Conservation (phyloP, 768 basidiomycete genomes). For the Hypholoma fasciculare region DNA sequence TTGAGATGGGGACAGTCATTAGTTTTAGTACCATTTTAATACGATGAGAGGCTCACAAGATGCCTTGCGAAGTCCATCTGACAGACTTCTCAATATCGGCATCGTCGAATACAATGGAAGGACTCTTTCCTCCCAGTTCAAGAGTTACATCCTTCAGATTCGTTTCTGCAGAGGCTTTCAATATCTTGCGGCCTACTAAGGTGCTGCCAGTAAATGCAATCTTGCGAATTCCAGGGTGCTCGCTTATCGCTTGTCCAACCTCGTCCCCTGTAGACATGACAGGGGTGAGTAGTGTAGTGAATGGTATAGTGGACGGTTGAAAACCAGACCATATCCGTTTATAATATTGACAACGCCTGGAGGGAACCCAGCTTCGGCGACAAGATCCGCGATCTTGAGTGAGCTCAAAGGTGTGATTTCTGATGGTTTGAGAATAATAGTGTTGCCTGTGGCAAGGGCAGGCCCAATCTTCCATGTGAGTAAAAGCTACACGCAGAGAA, state of each 20-base stretch:
- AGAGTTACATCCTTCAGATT: constrained; percentile 87
- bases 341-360: constrained; percentile 79
- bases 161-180: constrained; percentile 76
- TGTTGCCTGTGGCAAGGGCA: constrained; percentile 81
- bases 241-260: constrained; percentile 67
- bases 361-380: constrained; percentile 76
- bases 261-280: constrained; percentile 35
- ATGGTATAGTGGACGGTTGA: not conserved
- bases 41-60: constrained; percentile 53
- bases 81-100: constrained; percentile 73
- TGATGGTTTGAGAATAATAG: constrained; percentile 77
- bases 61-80: constrained; percentile 69
- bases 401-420: constrained; percentile 78
- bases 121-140: constrained; percentile 80
- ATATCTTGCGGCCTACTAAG: constrained; percentile 72
- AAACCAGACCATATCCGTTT: constrained; percentile 54
- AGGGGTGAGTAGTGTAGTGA: not conserved
- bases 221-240: constrained; percentile 73
- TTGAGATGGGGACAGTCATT: not conserved
- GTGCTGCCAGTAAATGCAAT: constrained; percentile 90
- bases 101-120: constrained; percentile 71
- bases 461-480: constrained; percentile 78
- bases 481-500: constrained; percentile 42
- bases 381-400: constrained; percentile 52
- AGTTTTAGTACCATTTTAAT: too few species aligned